Base-by-base conservation (phyloP, 164 flowering plant species). In the Hamamelis virginiana region DNA sequence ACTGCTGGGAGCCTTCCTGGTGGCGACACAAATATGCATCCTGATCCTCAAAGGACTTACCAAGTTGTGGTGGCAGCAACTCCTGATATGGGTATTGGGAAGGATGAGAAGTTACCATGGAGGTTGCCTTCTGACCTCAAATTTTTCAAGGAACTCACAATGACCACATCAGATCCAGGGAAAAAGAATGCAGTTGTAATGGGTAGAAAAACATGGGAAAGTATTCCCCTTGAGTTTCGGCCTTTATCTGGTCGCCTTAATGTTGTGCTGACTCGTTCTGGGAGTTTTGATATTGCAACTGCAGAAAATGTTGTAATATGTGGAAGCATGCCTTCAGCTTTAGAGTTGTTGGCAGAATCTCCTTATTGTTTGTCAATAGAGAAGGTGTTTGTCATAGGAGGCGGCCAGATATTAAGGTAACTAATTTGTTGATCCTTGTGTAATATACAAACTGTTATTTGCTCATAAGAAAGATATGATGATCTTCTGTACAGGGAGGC, bases 201-300 rank as follows among this genome's bases (percentile, higher is more conserved):
- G 98, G 98, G 98, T 41, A 86, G 98, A 50, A 94, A 92, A 77
- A 90, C 98, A 16, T 94, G 97, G 98, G 98, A 94, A 72, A 89
- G 96, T 67, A 88, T 94, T 66, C 97, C 97, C 16, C 64, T 58
- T 27, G 76, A 81, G 80, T 60, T 84, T 77, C 82, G 91, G 10
- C 98, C 98, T 68, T 78, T 94, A 41, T 86, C 89, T 74, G 92
- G 97, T 60, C 87, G 98, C 8, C 90, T 94, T 45, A 94, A 89
- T 85, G 96, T 94, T 68, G 91, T 94, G 62, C 80, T 94, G 46
- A 92, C 97, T 53, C 97, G 92, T 25, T 91, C 97, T 25, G 94
- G 89, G 63, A 83, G 88, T 73, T 89, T 85, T 76, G 91, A 87
- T 59, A 87, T 84, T 76, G 92, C 91, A 51, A 83, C 85, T 57